A percentile compares a stretch with the other conserved stretches of the same genome.
These are phyloP conservation scores for Protomyces pachydermus DNA, from an alignment of 1,139 yeast species.

Conservation along the genomic window DNA sequence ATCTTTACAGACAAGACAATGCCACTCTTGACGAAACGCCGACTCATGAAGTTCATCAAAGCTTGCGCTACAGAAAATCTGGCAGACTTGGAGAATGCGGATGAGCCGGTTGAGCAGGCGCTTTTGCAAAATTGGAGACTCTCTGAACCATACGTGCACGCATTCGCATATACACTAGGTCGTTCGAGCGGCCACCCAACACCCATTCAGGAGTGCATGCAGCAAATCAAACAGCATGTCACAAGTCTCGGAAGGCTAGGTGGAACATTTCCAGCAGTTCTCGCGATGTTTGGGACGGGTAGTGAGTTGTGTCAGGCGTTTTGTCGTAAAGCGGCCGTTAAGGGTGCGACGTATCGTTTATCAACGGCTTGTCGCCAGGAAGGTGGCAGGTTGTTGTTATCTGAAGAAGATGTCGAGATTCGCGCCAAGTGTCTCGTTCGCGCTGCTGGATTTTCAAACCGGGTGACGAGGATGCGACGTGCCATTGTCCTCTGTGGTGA, in stretches of 20 bases:
- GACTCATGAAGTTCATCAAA: slow-evolving; percentile 86
- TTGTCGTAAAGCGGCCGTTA: slow-evolving; percentile 97
- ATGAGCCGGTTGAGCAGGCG: slow-evolving; percentile 50
- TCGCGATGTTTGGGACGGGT: slow-evolving; percentile 91
- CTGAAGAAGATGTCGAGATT: not conserved
- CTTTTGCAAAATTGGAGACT: slow-evolving; percentile 44
- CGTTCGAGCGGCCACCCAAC: slow-evolving; percentile 59
- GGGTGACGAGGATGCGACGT: not conserved
- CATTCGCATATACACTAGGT: slow-evolving; percentile 68
- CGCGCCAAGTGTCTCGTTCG: not conserved
- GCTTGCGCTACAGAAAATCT: slow-evolving; percentile 52
- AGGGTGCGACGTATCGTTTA: slow-evolving; percentile 88
- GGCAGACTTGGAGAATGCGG: slow-evolving; percentile 33
- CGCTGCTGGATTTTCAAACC: not conserved
- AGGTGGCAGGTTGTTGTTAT: slow-evolving; percentile 39
- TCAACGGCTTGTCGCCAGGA: slow-evolving; percentile 56
- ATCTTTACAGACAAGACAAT: slow-evolving; percentile 86
- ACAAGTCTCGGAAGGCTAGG: slow-evolving; percentile 76
- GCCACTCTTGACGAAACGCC: slow-evolving; percentile 69
- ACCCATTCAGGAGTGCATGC: slow-evolving; percentile 66
- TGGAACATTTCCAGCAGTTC: slow-evolving; percentile 89
- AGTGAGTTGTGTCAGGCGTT: slow-evolving; percentile 96
- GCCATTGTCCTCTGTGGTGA: slow-evolving; percentile 2
- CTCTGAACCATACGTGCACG: not conserved
- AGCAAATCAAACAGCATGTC: slow-evolving; percentile 75